Conservation (phyloP, 2,329 filamentous ascomycete genomes). For the Claviceps pusilla region DNA sequence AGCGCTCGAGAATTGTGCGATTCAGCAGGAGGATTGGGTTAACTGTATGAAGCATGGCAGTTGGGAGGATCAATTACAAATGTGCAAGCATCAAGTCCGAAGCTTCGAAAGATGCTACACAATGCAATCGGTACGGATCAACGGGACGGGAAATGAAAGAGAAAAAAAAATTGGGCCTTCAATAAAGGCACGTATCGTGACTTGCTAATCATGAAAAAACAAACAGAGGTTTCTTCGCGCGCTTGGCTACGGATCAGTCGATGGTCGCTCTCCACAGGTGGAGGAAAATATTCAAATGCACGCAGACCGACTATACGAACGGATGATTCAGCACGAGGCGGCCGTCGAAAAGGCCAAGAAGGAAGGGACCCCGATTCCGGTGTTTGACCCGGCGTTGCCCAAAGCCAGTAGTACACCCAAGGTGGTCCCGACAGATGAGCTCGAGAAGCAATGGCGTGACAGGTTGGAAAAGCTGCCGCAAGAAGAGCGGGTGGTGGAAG, state of each 20-base stretch:
- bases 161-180: too few species aligned
- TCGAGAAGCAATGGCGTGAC: slow-evolving; percentile 37
- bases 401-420: slow-evolving; percentile 10
- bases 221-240: slow-evolving; percentile 66
- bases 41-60: slow-evolving; percentile 66
- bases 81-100: slow-evolving; percentile 67
- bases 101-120: slow-evolving; percentile 76
- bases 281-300: slow-evolving; percentile 93
- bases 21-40: slow-evolving; percentile 71
- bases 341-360: slow-evolving; percentile 55
- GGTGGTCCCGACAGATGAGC: slow-evolving; percentile 24
- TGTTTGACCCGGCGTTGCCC: slow-evolving; percentile 42
- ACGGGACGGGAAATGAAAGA: neutral
- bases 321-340: slow-evolving; percentile 70
- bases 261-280: slow-evolving; percentile 47
- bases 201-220: neutral
- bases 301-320: slow-evolving; percentile 77
- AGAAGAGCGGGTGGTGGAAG: slow-evolving; percentile 45
- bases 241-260: slow-evolving; percentile 64
- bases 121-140: slow-evolving; percentile 56
- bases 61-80: slow-evolving; percentile 52
- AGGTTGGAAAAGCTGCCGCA: slow-evolving; percentile 42
- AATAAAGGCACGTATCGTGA: too few species aligned
- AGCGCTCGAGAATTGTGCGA: slow-evolving; percentile 82
- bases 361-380: slow-evolving; percentile 41